phyloP scores from a whole-genome alignment of 2,329 filamentous ascomycete species.

The Elsinoe perseae region DNA sequence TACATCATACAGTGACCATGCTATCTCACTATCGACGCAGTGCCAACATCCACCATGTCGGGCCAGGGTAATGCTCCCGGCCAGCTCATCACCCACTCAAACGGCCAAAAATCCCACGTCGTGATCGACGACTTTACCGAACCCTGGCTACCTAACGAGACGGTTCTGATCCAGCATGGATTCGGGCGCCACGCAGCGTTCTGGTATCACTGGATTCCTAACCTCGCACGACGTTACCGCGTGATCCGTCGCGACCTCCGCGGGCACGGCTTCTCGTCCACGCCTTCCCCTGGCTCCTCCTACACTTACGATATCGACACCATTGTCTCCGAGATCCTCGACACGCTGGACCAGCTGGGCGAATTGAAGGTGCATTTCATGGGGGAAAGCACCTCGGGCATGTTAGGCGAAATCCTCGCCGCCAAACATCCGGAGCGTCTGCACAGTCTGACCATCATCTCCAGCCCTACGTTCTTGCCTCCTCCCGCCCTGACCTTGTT shows the following conservation, averaged over 20 bases:
- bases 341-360: conserved; percentile 30
- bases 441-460: conserved; percentile 28
- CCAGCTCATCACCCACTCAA: conserved; percentile 24
- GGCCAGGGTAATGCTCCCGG: background rate
- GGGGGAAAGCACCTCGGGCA: conserved; percentile 31
- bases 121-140: conserved; percentile 26
- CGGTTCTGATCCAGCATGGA: conserved; percentile 33
- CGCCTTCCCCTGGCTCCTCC: conserved; percentile 17
- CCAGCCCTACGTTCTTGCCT: conserved; percentile 28
- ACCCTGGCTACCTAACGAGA: conserved; percentile 29
- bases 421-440: conserved; percentile 28
- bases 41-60: background rate
- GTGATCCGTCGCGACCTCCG: conserved; percentile 31
- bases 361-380: conserved; percentile 30
- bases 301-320: conserved; percentile 26
- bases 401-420: conserved; percentile 31
- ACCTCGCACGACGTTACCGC: conserved; percentile 27
- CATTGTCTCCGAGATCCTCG: conserved; percentile 28
- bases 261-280: conserved; percentile 30
- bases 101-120: conserved; percentile 29
- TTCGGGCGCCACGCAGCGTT: conserved; percentile 30
- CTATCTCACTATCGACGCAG: background rate
- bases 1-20: background rate
- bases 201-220: conserved; percentile 34
- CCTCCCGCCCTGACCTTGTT: conserved; percentile 26